Evolutionary conservation across 1,284 basidiomycete genomes (phyloP).

Genomic region (Inonotus hispidus): DNA sequence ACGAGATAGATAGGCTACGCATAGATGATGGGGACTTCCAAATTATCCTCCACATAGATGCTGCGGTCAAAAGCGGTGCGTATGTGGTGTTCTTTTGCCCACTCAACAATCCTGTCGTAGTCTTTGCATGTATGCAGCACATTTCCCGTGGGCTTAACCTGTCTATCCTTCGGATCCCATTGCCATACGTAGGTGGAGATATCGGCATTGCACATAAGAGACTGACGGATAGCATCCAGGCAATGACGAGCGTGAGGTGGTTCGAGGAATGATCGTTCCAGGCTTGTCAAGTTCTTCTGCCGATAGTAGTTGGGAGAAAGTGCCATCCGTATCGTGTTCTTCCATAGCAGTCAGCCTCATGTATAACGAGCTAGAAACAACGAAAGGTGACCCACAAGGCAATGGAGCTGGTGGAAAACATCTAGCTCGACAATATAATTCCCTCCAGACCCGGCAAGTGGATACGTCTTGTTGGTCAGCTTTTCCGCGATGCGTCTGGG

Average conservation of each 20-base stretch:
- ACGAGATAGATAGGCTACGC: not conserved
- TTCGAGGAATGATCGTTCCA: conserved; percentile 24
- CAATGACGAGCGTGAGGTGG: not conserved
- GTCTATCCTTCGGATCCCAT: conserved; percentile 16
- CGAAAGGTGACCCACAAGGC: conserved; percentile 22
- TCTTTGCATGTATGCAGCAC: not conserved
- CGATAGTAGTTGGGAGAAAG: conserved; percentile 8
- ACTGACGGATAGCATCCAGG: conserved; percentile 24
- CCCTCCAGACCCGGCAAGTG: conserved; percentile 20
- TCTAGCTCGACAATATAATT: conserved; percentile 26
- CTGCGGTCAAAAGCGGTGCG: not conserved
- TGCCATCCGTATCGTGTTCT: conserved; percentile 20
- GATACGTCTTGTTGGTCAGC: conserved; percentile 24
- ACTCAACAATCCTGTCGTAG: not conserved
- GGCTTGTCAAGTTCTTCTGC: conserved; percentile 12
- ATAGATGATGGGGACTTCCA: not conserved
- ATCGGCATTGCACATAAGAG: conserved; percentile 27
- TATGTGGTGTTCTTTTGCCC: not conserved
- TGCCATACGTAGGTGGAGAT: conserved; percentile 24
- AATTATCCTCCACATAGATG: not conserved
- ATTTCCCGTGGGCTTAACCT: not conserved
- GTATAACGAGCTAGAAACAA: not conserved
- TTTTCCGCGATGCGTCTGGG: conserved; percentile 24
- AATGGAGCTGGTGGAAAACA: conserved; percentile 31
- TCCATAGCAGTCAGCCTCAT: not conserved